These are phyloP conservation scores for Termitomyces sp. DNA, from an alignment of 768 basidiomycete species.

Conservation along the genomic window DNA sequence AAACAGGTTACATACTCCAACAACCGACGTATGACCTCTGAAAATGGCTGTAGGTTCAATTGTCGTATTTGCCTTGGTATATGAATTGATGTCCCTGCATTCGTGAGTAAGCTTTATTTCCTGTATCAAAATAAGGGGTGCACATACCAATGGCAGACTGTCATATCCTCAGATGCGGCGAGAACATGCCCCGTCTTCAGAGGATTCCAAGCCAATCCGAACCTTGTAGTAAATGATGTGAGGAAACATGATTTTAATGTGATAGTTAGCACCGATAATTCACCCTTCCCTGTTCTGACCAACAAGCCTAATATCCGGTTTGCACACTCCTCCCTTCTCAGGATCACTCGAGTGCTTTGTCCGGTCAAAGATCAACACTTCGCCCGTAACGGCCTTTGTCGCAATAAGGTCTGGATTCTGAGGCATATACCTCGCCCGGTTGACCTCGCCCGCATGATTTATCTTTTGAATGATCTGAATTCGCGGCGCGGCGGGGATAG, in stretches of 20 bases:
- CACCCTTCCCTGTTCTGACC: conserved; percentile 95
- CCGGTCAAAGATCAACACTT: conserved; percentile 92
- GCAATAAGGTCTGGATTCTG: conserved; percentile 97
- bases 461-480: conserved; percentile 91
- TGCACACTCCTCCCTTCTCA: conserved; percentile 75
- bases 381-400: conserved; percentile 87
- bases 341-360: conserved; percentile 96
- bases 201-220: conserved; percentile 92
- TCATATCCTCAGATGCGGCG: conserved; percentile 93
- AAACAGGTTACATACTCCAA: conserved; percentile 59
- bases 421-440: conserved; percentile 97
- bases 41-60: conserved; percentile 85
- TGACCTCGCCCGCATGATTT: conserved; percentile 94
- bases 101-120: conserved; percentile 1
- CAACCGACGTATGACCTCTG: conserved; percentile 85
- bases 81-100: conserved; percentile 86
- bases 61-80: conserved; percentile 68
- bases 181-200: conserved; percentile 78
- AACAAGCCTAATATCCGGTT: conserved; percentile 84
- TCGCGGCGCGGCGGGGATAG: conserved; percentile 76
- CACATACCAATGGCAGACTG: conserved; percentile 86
- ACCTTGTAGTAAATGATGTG: conserved; percentile 41
- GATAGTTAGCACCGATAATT: conserved; percentile 21
- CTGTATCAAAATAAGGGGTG: background rate
- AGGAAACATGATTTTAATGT: background rate